A percentile compares a stretch with the other conserved stretches of the same genome.
Evolutionary conservation across 2,329 filamentous ascomycete genomes (phyloP).

Genomic region (Ceratocystis albifundus): DNA sequence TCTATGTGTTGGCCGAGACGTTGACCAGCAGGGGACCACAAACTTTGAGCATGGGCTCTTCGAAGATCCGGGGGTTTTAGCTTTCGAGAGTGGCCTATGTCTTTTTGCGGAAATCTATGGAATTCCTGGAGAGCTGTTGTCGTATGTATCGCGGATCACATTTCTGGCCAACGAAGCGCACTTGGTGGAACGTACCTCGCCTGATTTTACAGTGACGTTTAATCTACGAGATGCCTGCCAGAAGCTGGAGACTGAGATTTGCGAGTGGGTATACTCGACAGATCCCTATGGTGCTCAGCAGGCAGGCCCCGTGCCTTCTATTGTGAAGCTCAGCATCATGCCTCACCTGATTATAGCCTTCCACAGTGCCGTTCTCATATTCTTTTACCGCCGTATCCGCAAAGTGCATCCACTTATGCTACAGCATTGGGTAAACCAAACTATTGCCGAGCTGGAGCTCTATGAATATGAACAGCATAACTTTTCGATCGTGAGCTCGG

Average conservation of each 20-base stretch:
- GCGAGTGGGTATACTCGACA: conserved; percentile 23
- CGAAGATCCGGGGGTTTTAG: neutral
- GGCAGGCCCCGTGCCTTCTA: conserved; percentile 6
- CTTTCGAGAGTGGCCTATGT: conserved; percentile 27
- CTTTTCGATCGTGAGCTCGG: conserved; percentile 16
- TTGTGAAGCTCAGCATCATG: conserved; percentile 16
- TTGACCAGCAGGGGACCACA: conserved; percentile 34
- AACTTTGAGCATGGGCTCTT: conserved; percentile 27
- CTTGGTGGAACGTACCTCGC: conserved; percentile 23
- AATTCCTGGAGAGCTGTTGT: conserved; percentile 34
- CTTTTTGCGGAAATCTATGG: conserved; percentile 38
- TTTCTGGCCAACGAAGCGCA: conserved; percentile 35
- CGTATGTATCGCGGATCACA: conserved; percentile 34
- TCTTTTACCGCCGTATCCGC: conserved; percentile 35
- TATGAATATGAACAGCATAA: conserved; percentile 20
- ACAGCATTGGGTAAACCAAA: conserved; percentile 15
- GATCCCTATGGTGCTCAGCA: neutral
- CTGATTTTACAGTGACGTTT: conserved; percentile 26
- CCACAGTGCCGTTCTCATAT: conserved; percentile 35
- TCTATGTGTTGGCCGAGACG: conserved; percentile 34
- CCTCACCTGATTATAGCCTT: conserved; percentile 31
- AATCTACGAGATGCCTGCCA: conserved; percentile 29
- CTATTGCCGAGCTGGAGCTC: conserved; percentile 14
- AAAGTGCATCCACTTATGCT: conserved; percentile 19
- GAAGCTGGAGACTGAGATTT: conserved; percentile 20